Evolutionary conservation across 2,329 filamentous ascomycete genomes (phyloP), one percentile per base, ranked within the genome.

Genomic region (Sclerotinia spermophila): DNA sequence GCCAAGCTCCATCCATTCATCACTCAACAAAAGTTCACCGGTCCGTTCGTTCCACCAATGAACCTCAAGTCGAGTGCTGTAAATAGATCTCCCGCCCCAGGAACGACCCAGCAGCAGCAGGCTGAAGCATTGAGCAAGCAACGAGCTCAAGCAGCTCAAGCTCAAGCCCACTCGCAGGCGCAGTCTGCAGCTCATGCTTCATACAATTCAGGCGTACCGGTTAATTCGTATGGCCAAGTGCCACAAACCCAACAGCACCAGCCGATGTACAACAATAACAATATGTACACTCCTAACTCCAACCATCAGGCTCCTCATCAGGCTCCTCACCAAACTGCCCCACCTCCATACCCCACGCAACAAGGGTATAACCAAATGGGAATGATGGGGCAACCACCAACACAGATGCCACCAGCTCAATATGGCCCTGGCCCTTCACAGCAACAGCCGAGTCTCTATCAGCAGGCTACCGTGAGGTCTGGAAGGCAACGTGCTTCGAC

Each of bases 1-100:
- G 96, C 96, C 45, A 97, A 97, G 79, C 84, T 97, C 72, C 96
- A 99, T 79, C 96, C 96, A 0, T 99, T 99, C 81, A 99, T 99
- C 79, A 99, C 96, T 0, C 96, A 99, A 79, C 92, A 96, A 79
- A 99, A 98, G 83, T 99, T 91, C 79, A 97, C 94, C 0, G 94
- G 94, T 0, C 94, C 94, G 5, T 99, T 99, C 79, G 92, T 98
- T 62, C 96, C 96, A 13, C 95, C 95, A 3, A 97, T 97, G 94
- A 97, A 97, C 78, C 84, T 98, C 72, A 97, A 97, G 80, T 89
- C 93, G 30, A 93, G 92, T 77, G 92, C 92, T 2, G 85, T 92
- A 69, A 94, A 92, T 79, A 88, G 96, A 78, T 96, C 95, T 30
- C 93, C 94, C 21, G 94, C 95, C 8, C 95, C 94, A 7, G 95